Evolutionary conservation across 495 filamentous ascomycete genomes (phyloP).

Genomic region (Penicillium diatomitis): DNA sequence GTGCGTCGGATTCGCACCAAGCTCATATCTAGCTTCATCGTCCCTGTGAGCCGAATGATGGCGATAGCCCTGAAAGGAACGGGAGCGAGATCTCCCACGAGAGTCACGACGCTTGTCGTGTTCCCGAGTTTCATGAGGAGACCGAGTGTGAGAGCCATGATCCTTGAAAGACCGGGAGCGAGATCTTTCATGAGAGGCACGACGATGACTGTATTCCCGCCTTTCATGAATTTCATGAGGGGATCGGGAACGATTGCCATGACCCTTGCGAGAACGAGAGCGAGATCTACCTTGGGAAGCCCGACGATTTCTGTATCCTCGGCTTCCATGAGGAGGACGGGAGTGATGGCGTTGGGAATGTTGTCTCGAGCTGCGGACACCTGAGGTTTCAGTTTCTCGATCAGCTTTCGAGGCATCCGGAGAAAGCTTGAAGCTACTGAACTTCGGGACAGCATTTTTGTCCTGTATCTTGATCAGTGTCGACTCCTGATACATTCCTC

Average conservation of each 20-base stretch:
- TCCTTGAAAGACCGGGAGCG: too few species aligned
- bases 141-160: too few species aligned
- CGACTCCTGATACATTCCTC: too few species aligned
- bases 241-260: too few species aligned
- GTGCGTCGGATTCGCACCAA: not conserved
- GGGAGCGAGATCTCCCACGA: not conserved
- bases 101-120: too few species aligned
- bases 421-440: conserved; percentile 58
- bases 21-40: not conserved
- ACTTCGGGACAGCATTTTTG: conserved; percentile 48
- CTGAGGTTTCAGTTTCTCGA: conserved; percentile 2
- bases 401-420: conserved; percentile 15
- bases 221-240: too few species aligned
- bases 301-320: too few species aligned
- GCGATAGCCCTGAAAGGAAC: not conserved
- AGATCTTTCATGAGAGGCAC: too few species aligned
- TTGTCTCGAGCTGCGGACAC: conserved; percentile 16
- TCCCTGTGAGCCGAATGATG: not conserved
- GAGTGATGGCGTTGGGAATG: conserved; percentile 17
- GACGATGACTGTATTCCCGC: too few species aligned
- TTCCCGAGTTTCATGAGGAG: too few species aligned
- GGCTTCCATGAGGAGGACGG: conserved; percentile 3
- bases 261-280: too few species aligned
- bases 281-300: too few species aligned
- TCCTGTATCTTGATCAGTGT: conserved; percentile 13